Percentiles rank a stretch among this genome's conserved stretches.
Conservation (phyloP, 2,329 filamentous ascomycete genomes). For the Aspergillus phoenicis region DNA sequence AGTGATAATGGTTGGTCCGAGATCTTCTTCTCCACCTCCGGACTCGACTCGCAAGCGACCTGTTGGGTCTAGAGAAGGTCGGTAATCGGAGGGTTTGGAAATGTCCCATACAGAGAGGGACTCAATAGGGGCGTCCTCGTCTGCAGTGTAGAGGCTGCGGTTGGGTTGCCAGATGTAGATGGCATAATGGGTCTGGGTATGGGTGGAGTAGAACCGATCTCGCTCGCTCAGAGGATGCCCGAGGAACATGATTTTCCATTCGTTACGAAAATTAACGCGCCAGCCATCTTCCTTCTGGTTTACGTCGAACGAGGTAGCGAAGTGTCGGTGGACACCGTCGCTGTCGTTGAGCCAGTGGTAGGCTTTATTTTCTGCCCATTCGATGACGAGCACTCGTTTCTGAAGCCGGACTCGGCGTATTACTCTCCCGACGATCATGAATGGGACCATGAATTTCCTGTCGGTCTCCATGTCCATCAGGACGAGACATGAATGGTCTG, state of each 20-base stretch:
- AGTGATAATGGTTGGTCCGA: constrained; percentile 50
- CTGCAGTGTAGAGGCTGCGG: constrained; percentile 55
- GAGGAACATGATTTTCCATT: constrained; percentile 63
- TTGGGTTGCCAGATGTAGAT: constrained; percentile 65
- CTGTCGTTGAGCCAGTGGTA: constrained; percentile 56
- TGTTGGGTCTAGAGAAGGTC: constrained; percentile 54
- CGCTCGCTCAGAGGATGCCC: constrained; percentile 58
- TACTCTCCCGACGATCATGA: constrained; percentile 53
- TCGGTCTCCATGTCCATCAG: constrained; percentile 56
- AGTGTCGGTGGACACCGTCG: constrained; percentile 59
- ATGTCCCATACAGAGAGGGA: constrained; percentile 64
- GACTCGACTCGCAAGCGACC: constrained; percentile 39
- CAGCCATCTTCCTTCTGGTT: constrained; percentile 34
- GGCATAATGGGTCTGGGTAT: constrained; percentile 62
- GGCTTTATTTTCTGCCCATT: constrained; percentile 61
- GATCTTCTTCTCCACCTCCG: constrained; percentile 23
- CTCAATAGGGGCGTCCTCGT: constrained; percentile 61
- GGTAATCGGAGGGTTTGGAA: constrained; percentile 51
- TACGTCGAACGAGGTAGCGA: constrained; percentile 62
- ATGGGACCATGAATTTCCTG: constrained; percentile 52
- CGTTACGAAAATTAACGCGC: constrained; percentile 55
- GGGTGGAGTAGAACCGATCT: constrained; percentile 65
- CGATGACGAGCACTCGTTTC: constrained; percentile 60
- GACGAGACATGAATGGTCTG: constrained; percentile 38
- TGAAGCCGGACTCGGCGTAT: constrained; percentile 59